Evolutionary conservation across 2,329 filamentous ascomycete genomes (phyloP), one percentile per base, ranked within the genome.

Genomic region (Fusarium tjaetaba): DNA sequence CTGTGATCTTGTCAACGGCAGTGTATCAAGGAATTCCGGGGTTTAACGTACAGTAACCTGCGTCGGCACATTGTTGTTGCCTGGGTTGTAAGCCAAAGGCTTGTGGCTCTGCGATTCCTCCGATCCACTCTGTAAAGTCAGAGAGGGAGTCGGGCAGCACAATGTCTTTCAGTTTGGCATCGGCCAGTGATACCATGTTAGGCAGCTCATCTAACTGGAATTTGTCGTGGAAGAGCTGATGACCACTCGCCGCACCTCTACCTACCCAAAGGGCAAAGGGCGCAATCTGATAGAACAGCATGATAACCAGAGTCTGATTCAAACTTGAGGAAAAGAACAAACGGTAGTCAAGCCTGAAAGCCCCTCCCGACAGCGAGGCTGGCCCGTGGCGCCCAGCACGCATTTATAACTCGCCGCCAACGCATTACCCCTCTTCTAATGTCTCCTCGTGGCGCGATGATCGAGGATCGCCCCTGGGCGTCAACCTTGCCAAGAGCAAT

Each of bases 391-490:
- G 36, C 28, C n/a, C 22, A 22, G 8, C 9, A 32, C 3, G 20
- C 9, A 46, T 62, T 49, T 55, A 68, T 53, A 38, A 28, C 13
- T 28, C 46, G 15, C 5, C 5, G 15, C 30, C 13, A 38, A 16
- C 30, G 16, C 53, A 68, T 49, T 65, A 68, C 64, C 63, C 65
- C 65, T 68, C 65, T 53, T 62, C 5, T 43, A 14, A 2, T 41
- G 7, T n/a, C 20, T 20, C 22, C 28, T 48, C 43, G 46, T 62
- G 55, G 22, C 49, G 38, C n/a, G 24, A 58, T 48, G 43, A 32
- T 22, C 9, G 38, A 59, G 16, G 11, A 51, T 39, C 36, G 26
- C 41, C 53, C 24, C 38, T 68, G 55, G 42, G 32, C 30, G 20
- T 24, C n/a, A 48, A 15, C 16, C 24, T 49, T 32, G 46, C 65